phyloP scores from a whole-genome alignment of 2,329 filamentous ascomycete genomes.

The Curvularia sp. region DNA sequence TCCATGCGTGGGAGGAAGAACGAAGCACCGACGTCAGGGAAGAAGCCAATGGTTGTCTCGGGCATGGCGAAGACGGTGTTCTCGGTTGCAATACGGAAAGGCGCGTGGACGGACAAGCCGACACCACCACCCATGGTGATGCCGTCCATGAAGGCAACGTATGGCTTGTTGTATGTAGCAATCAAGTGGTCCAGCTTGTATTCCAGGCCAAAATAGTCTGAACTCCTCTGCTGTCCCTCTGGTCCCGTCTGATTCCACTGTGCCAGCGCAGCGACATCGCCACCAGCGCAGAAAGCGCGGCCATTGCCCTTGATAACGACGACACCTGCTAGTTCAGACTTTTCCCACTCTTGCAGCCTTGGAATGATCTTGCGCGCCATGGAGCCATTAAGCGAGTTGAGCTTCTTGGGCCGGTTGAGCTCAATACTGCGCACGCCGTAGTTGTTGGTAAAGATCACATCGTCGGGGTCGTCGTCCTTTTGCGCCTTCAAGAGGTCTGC shows the following conservation, averaged over 20 bases:
- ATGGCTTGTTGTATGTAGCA: conserved; percentile 90
- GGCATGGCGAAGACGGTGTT: conserved; percentile 97
- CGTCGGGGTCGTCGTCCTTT: conserved; percentile 76
- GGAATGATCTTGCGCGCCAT: conserved; percentile 96
- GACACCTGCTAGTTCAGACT: conserved; percentile 92
- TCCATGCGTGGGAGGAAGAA: conserved; percentile 95
- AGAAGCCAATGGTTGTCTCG: conserved; percentile 97
- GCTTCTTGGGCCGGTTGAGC: conserved; percentile 89
- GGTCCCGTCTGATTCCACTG: conserved; percentile 70
- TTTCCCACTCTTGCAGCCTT: conserved; percentile 88
- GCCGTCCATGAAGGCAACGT: conserved; percentile 94
- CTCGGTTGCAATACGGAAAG: conserved; percentile 95
- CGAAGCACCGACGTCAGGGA: conserved; percentile 94
- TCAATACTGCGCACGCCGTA: conserved; percentile 92
- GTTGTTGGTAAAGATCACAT: conserved; percentile 89
- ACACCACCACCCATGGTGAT: conserved; percentile 99
- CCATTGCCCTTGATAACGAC: conserved; percentile 91
- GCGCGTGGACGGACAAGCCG: conserved; percentile 90
- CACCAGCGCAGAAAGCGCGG: conserved; percentile 88
- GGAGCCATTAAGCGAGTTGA: conserved; percentile 90
- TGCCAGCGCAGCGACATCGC: conserved; percentile 84
- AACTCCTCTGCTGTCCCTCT: conserved; percentile 75
- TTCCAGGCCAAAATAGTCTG: conserved; percentile 90
- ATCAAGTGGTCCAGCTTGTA: conserved; percentile 96
- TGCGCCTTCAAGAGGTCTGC: conserved; percentile 59